Percentiles rank a stretch among this genome's conserved stretches.
phyloP scores from a whole-genome alignment of 2,329 filamentous ascomycete species.

The Exophiala mesophila region DNA sequence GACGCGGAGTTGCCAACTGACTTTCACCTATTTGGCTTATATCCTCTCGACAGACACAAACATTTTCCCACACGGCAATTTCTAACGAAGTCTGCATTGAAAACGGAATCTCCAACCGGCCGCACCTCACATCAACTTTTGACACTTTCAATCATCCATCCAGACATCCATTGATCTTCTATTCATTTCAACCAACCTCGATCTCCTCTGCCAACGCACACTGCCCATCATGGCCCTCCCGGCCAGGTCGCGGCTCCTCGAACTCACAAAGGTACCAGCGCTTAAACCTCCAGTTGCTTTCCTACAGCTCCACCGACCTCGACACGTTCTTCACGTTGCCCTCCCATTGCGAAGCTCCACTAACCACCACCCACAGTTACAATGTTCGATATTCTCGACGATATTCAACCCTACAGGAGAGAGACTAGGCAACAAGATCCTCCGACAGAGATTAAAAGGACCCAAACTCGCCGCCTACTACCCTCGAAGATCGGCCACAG shows the following conservation, averaged over 20 bases:
- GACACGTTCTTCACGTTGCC: no score
- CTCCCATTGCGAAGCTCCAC: no score
- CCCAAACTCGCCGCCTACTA: slow-evolving; percentile 83
- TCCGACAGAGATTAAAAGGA: slow-evolving; percentile 83
- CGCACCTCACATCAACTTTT: no score
- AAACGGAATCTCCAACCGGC: not conserved
- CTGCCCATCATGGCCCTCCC: slow-evolving; percentile 18
- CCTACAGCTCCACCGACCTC: no score
- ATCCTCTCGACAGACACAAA: no score
- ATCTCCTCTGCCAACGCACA: no score
- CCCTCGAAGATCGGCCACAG: slow-evolving; percentile 66
- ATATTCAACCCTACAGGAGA: slow-evolving; percentile 81
- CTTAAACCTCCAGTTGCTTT: no score
- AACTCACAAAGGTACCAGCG: slow-evolving; percentile 23
- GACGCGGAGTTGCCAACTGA: not conserved
- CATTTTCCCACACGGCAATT: no score
- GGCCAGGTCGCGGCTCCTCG: slow-evolving; percentile 21
- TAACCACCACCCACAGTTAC: no score
- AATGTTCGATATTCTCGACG: slow-evolving; percentile 87
- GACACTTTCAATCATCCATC: no score
- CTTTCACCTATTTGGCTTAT: not conserved
- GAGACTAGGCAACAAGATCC: slow-evolving; percentile 84
- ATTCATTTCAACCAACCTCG: no score
- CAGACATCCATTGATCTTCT: no score
- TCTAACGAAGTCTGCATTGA: not conserved